A percentile compares a stretch with the other conserved stretches of the same genome.
Evolutionary conservation across 2,329 filamentous ascomycete genomes (phyloP).

Genomic region (Chlorencoelia australis): DNA sequence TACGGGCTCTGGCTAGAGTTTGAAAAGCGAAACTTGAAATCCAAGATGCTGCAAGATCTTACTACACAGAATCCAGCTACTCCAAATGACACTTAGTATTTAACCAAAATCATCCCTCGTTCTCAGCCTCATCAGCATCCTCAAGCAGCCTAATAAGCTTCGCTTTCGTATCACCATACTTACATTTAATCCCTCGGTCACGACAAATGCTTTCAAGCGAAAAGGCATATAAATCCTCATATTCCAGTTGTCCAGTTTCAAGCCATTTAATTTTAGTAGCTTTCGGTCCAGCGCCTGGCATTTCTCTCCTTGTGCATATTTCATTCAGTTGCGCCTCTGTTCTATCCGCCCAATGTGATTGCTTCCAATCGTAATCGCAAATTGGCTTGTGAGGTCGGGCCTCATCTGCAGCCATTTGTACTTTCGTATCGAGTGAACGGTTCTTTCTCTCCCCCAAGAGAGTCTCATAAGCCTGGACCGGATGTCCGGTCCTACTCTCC

Average conservation of each 20-base stretch:
- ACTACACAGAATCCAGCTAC: too few species aligned
- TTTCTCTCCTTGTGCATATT: constrained; percentile 10
- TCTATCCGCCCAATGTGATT: constrained; percentile 15
- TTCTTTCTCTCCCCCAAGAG: too few species aligned
- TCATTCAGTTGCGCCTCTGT: constrained; percentile 8
- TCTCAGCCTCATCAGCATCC: neutral
- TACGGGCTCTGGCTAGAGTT: too few species aligned
- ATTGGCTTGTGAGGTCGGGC: neutral
- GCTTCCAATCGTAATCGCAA: constrained; percentile 15
- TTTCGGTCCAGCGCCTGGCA: constrained; percentile 12
- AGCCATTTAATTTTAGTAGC: constrained; percentile 5
- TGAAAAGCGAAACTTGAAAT: too few species aligned
- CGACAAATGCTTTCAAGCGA: neutral
- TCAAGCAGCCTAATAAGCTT: neutral
- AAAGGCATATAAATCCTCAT: neutral
- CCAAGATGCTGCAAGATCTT: too few species aligned
- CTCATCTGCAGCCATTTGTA: too few species aligned
- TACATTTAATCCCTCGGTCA: neutral
- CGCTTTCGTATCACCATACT: neutral
- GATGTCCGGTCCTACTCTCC: constrained; percentile 12
- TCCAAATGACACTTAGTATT: too few species aligned
- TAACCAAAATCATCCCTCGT: too few species aligned
- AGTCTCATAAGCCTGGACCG: neutral
- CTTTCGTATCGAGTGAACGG: too few species aligned
- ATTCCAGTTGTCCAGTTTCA: constrained; percentile 1